These are phyloP conservation scores for Alternaria arborescens DNA, from an alignment of 2,329 filamentous ascomycete genomes.

Conservation along the genomic window DNA sequence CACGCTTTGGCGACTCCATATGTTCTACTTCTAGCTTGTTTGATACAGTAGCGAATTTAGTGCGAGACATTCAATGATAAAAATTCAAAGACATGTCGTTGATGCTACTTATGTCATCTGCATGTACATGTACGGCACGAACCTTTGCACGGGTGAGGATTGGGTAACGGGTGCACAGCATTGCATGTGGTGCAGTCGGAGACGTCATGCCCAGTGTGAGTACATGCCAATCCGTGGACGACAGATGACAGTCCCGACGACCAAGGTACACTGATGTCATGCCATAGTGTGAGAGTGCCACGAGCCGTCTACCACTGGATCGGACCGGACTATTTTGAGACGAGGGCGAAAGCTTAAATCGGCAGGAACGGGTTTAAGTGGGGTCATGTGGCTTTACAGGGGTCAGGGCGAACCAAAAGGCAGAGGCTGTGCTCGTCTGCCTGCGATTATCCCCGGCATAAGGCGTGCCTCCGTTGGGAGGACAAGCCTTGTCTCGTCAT, in stretches of 20 bases:
- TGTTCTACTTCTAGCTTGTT: slow-evolving; percentile 30
- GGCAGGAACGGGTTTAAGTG: slow-evolving; percentile 32
- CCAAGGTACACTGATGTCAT: background rate
- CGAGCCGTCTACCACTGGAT: background rate
- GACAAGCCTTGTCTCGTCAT: slow-evolving; percentile 16
- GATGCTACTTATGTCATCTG: slow-evolving; percentile 12
- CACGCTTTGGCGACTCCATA: slow-evolving; percentile 25
- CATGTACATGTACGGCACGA: slow-evolving; percentile 14
- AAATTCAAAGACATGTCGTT: slow-evolving; percentile 6
- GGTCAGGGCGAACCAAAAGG: slow-evolving; percentile 1
- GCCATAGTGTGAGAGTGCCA: background rate
- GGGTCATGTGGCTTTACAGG: slow-evolving; percentile 19
- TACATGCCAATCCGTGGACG: background rate
- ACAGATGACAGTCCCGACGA: slow-evolving; percentile 1
- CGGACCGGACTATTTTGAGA: slow-evolving; percentile 15
- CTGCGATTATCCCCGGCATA: slow-evolving; percentile 18
- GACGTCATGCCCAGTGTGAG: background rate
- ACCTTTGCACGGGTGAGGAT: slow-evolving; percentile 14
- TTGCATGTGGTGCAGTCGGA: slow-evolving; percentile 3
- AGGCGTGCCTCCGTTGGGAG: slow-evolving; percentile 11
- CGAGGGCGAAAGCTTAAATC: slow-evolving; percentile 12
- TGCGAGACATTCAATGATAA: slow-evolving; percentile 43
- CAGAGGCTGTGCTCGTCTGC: slow-evolving; percentile 20
- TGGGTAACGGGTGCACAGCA: slow-evolving; percentile 14
- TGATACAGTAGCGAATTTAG: slow-evolving; percentile 40